These are phyloP conservation scores for Trichoderma lentiforme DNA, from an alignment of 2,329 filamentous ascomycete genomes.

Conservation along the genomic window DNA sequence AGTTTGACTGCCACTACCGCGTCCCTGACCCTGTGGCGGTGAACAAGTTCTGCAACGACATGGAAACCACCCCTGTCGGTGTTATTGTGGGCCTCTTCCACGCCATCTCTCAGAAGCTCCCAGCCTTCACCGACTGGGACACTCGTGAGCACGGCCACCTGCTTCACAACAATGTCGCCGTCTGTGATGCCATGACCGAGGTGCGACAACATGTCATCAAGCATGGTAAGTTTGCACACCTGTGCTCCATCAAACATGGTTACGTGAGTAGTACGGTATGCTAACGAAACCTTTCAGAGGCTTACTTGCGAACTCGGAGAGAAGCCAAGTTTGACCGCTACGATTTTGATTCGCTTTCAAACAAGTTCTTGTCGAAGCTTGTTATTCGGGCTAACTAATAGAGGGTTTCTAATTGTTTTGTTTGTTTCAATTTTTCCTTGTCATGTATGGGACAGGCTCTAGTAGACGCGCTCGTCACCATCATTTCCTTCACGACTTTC, in stretches of 20 bases:
- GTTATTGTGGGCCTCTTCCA: conserved; percentile 97
- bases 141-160: conserved; percentile 86
- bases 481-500: conserved; percentile 23
- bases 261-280: not conserved
- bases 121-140: conserved; percentile 91
- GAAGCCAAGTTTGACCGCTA: conserved; percentile 82
- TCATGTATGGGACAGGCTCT: conserved; percentile 18
- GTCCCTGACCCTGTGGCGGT: conserved; percentile 80
- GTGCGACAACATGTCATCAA: conserved; percentile 88
- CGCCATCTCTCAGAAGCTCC: conserved; percentile 94
- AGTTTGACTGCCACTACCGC: conserved; percentile 96
- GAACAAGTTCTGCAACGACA: conserved; percentile 92
- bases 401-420: not conserved
- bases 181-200: conserved; percentile 95
- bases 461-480: conserved; percentile 13
- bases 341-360: conserved; percentile 92
- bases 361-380: conserved; percentile 95
- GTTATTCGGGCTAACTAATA: conserved; percentile 79
- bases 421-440: not conserved
- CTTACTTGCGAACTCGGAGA: conserved; percentile 77
- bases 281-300: conserved; percentile 56
- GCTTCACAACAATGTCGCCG: conserved; percentile 84
- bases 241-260: not conserved
- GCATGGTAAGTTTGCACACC: conserved; percentile 66
- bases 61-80: conserved; percentile 93